Conservation (phyloP, 176 grass and related monocot genomes). For the Juncus effusus region DNA sequence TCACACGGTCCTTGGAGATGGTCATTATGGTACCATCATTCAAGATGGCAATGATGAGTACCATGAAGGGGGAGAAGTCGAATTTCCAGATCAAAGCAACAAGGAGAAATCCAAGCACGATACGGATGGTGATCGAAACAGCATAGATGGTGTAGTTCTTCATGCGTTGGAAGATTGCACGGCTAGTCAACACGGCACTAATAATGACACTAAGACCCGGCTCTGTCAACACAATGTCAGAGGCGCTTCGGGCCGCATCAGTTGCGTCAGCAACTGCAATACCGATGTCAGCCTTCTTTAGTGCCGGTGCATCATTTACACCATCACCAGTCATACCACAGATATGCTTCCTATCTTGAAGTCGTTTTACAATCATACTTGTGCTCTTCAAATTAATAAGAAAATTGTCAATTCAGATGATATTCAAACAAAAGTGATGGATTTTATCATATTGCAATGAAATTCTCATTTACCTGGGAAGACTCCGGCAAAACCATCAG, state of each 20-base stretch:
- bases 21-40: slow-evolving; percentile 99
- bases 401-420: slow-evolving; percentile 18
- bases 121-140: slow-evolving; percentile 53
- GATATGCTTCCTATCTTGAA: slow-evolving; percentile 67
- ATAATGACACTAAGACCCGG: slow-evolving; percentile 87
- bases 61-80: slow-evolving; percentile 93
- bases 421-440: not conserved
- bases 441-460: slow-evolving; percentile 28
- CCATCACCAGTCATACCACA: slow-evolving; percentile 85
- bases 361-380: too few relatives aligned
- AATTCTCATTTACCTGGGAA: slow-evolving; percentile 34
- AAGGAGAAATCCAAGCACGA: slow-evolving; percentile 85
- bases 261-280: too few relatives aligned
- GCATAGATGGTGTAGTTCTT: slow-evolving; percentile 71
- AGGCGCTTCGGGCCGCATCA: slow-evolving; percentile 19
- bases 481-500: too few relatives aligned
- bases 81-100: slow-evolving; percentile 26
- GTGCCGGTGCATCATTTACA: slow-evolving; percentile 54
- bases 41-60: slow-evolving; percentile 92
- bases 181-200: slow-evolving; percentile 70
- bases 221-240: slow-evolving; percentile 92
- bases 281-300: too few relatives aligned
- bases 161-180: slow-evolving; percentile 91
- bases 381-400: slow-evolving; percentile 52
- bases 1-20: slow-evolving; percentile 71